Percentiles rank a stretch among this genome's conserved stretches.
Conservation (phyloP, 2,329 filamentous ascomycete genomes). For the Trichoderma koningiopsis region DNA sequence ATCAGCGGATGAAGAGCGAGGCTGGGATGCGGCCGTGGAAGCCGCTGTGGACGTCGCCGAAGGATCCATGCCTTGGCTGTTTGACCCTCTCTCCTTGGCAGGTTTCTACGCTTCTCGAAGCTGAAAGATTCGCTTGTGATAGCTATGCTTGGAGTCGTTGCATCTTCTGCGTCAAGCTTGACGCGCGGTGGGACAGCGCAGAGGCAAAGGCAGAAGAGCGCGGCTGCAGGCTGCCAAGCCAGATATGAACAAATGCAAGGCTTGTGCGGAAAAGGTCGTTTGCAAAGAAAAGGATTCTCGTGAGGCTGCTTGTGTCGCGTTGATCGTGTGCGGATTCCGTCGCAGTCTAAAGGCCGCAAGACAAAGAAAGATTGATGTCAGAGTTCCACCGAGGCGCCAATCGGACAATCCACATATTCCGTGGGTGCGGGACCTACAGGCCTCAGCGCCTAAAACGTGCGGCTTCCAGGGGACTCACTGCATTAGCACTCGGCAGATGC, state of each 20-base stretch:
- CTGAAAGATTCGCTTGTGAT: not conserved
- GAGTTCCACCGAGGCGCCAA: slow-evolving; percentile 17
- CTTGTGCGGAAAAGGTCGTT: not conserved
- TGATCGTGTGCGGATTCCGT: not conserved
- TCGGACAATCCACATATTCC: not conserved
- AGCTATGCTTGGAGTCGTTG: slow-evolving; percentile 1
- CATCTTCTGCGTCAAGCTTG: not conserved
- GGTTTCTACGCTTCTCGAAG: not conserved
- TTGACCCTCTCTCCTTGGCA: not conserved
- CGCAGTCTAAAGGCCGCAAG: not conserved
- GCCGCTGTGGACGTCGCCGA: not conserved
- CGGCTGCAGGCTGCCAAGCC: no score
- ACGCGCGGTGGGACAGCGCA: not conserved
- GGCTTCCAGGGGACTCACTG: not conserved
- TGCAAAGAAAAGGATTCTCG: not conserved
- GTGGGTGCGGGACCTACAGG: slow-evolving; percentile 4
- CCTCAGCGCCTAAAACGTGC: not conserved
- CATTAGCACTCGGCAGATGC: not conserved
- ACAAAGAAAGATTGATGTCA: slow-evolving; percentile 24
- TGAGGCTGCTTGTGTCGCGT: not conserved
- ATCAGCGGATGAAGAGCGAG: slow-evolving; percentile 27
- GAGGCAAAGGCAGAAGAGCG: not conserved
- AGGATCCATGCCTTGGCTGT: not conserved
- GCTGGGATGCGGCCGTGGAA: not conserved
- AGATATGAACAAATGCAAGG: not conserved